Evolutionary conservation across 495 filamentous ascomycete genomes (phyloP).

Genomic region (Massariosphaeria phaeospora): DNA sequence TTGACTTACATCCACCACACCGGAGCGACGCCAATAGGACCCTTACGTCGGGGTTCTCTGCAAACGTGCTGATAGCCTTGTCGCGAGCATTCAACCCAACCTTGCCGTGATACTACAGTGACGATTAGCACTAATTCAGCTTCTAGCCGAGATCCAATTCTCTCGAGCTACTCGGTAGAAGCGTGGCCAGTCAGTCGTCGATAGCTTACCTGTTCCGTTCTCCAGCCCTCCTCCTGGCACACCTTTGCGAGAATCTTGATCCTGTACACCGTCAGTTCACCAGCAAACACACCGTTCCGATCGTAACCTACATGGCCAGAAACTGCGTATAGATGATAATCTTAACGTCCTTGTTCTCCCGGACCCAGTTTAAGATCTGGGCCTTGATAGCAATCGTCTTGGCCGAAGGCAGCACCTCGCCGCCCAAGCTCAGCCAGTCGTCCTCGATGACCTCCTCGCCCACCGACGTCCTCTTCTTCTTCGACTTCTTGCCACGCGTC

Average conservation of each 20-base stretch:
- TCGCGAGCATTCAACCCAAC: slow-evolving; percentile 32
- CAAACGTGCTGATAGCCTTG: slow-evolving; percentile 35
- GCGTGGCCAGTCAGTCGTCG: too few species aligned
- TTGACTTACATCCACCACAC: slow-evolving; percentile 35
- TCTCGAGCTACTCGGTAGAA: too few species aligned
- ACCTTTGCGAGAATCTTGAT: slow-evolving; percentile 36
- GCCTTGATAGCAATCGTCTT: slow-evolving; percentile 42
- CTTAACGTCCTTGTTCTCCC: slow-evolving; percentile 36
- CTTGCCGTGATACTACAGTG: slow-evolving; percentile 34
- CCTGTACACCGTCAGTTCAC: slow-evolving; percentile 1
- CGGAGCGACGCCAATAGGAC: slow-evolving; percentile 39
- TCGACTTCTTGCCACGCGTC: slow-evolving; percentile 6
- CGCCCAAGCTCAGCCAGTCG: slow-evolving; percentile 36
- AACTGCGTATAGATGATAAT: slow-evolving; percentile 44
- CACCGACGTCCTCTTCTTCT: slow-evolving; percentile 4
- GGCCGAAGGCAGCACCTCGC: slow-evolving; percentile 35
- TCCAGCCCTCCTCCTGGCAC: slow-evolving; percentile 36
- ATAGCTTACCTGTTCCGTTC: slow-evolving; percentile 15
- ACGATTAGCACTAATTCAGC: neutral
- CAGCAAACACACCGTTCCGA: neutral
- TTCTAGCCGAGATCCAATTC: neutral
- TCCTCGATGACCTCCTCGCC: slow-evolving; percentile 18
- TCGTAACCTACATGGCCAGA: slow-evolving; percentile 24
- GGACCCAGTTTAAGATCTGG: slow-evolving; percentile 39
- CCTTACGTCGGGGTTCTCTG: slow-evolving; percentile 21